phyloP scores from a whole-genome alignment of 2,329 filamentous ascomycete species.

The Zymoseptoria tritici region DNA sequence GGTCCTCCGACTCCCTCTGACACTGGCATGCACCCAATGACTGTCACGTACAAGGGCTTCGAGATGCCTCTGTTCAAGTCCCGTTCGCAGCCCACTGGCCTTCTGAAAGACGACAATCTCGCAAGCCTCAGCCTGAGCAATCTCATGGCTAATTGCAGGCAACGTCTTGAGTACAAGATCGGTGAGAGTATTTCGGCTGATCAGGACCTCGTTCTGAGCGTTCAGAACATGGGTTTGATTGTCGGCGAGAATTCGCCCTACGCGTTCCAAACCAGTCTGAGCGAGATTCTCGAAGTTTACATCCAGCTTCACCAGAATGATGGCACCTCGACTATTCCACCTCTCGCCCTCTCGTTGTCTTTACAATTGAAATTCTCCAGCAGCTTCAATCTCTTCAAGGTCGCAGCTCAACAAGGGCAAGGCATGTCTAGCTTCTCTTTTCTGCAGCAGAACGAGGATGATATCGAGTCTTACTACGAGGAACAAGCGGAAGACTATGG shows the following conservation, averaged over 20 bases:
- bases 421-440: conserved; percentile 45
- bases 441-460: conserved; percentile 12
- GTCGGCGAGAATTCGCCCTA: conserved; percentile 49
- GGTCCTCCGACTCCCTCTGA: conserved; percentile 29
- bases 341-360: conserved; percentile 49
- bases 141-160: conserved; percentile 41
- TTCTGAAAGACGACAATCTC: conserved; percentile 50
- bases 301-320: conserved; percentile 54
- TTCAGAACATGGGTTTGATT: conserved; percentile 49
- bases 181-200: conserved; percentile 47
- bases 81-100: conserved; percentile 45
- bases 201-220: conserved; percentile 50
- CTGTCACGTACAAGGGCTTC: conserved; percentile 48
- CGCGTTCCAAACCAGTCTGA: conserved; percentile 44
- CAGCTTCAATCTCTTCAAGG: conserved; percentile 45
- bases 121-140: conserved; percentile 46
- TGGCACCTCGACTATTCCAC: conserved; percentile 45
- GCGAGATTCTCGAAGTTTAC: conserved; percentile 53
- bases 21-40: conserved; percentile 40
- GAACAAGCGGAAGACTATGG: not conserved
- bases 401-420: conserved; percentile 49
- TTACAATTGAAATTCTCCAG: conserved; percentile 48
- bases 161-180: conserved; percentile 48
- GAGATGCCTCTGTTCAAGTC: conserved; percentile 55
- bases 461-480: conserved; percentile 12